phyloP scores from a whole-genome alignment of 345 rosid species.

The Pistacia vera region DNA sequence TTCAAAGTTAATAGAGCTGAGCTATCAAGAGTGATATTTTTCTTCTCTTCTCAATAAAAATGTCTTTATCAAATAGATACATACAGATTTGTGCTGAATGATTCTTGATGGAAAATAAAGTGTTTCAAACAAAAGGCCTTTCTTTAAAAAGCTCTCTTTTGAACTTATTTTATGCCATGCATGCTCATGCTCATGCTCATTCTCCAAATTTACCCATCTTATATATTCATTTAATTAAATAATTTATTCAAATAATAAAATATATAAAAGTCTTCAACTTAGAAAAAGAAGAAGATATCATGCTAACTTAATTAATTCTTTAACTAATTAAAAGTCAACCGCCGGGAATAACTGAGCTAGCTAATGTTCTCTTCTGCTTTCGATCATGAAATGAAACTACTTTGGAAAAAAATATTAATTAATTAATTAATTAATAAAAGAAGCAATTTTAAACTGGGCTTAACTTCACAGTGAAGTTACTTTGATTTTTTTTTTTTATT shows the following conservation, averaged over 20 bases:
- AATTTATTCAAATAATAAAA: no score
- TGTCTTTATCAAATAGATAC: slow-evolving; percentile 49
- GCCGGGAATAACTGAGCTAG: background rate
- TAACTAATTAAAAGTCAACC: slow-evolving; percentile 24
- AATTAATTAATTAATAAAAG: background rate
- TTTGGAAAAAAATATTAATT: background rate
- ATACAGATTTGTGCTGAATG: slow-evolving; percentile 31
- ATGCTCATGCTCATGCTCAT: no score
- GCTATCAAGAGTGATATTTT: background rate
- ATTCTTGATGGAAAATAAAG: slow-evolving; percentile 43
- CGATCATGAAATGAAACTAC: background rate
- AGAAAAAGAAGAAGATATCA: slow-evolving; percentile 17
- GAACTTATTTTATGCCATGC: slow-evolving; percentile 35
- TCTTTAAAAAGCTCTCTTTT: slow-evolving; percentile 43
- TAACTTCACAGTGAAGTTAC: slow-evolving; percentile 30
- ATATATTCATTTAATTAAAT: no score
- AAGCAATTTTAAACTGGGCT: background rate
- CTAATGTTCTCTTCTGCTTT: background rate
- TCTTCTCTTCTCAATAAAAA: background rate
- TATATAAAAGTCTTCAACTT: background rate
- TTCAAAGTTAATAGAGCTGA: background rate
- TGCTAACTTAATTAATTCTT: slow-evolving; percentile 9
- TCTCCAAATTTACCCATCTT: no score
- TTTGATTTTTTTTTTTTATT: background rate
- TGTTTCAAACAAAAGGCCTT: slow-evolving; percentile 9